Evolutionary conservation across 495 filamentous ascomycete genomes (phyloP).

Genomic region (Pseudotulostoma volvatum): DNA sequence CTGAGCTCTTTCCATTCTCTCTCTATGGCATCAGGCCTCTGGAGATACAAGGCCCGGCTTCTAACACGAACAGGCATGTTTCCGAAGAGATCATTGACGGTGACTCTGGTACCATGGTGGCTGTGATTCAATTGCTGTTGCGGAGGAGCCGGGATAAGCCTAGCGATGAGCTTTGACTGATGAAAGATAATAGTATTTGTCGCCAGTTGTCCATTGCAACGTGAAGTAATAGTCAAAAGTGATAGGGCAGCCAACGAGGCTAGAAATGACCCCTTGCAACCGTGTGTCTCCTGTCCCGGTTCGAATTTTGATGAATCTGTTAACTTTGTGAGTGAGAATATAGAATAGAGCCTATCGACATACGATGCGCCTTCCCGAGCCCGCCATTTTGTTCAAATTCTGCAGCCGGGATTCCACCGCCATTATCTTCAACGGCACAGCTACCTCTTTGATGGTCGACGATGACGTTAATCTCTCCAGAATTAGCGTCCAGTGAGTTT

Average conservation of each 20-base stretch:
- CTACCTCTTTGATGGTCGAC: conserved; percentile 63
- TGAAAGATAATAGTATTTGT: conserved; percentile 60
- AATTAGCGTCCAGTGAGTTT: conserved; percentile 73
- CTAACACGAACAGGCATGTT: conserved; percentile 96
- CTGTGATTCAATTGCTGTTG: conserved; percentile 40
- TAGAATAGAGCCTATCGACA: too few relatives aligned
- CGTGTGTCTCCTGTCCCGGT: conserved; percentile 33
- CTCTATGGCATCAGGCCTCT: conserved; percentile 39
- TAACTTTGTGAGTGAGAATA: conserved; percentile 14
- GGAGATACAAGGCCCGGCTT: conserved; percentile 39
- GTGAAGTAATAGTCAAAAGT: conserved; percentile 63
- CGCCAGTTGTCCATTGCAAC: conserved; percentile 41
- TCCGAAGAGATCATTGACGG: conserved; percentile 77
- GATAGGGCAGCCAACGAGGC: conserved; percentile 64
- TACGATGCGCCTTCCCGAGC: conserved; percentile 59
- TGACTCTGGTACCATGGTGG: conserved; percentile 60
- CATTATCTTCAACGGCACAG: conserved; percentile 81
- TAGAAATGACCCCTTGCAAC: conserved; percentile 58
- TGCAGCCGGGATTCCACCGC: conserved; percentile 52
- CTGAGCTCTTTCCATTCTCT: conserved; percentile 55
- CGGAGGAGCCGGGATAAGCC: conserved; percentile 45
- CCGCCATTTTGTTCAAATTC: conserved; percentile 60
- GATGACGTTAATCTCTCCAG: conserved; percentile 51
- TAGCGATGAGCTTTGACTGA: conserved; percentile 49
- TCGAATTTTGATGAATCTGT: conserved; percentile 67